Base-by-base conservation (phyloP, 2,329 filamentous ascomycete genomes). In the Diaporthe sp. region DNA sequence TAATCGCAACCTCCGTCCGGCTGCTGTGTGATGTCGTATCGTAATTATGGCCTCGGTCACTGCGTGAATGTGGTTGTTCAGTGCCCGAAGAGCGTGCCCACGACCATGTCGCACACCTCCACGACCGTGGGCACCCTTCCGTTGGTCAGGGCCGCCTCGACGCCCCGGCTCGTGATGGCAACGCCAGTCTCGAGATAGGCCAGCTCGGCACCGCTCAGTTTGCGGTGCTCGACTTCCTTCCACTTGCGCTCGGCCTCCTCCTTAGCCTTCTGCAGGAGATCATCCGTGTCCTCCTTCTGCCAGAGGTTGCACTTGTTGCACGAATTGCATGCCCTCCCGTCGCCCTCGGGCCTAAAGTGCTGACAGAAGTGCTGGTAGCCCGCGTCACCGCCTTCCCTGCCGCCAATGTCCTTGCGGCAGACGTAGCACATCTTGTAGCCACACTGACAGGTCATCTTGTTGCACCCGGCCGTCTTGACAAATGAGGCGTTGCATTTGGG, bases 371-470 rank as follows among this genome's bases (percentile, higher is more conserved):
- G 97, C 51, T 92, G 89, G 83, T 99, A 98, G 0, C 96, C 96
- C 81, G 96, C 93, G 63, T 83, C 83, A 37, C 81, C 77, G 17
- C 79, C 81, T 19, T 79, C 83, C 47, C 78, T 75, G 66, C 90
- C 86, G 72, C 87, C 86, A 61, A 93, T 91, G 79, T 94, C 92
- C 78, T 93, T 93, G 53, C 97, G 94, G 83, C 97, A 99, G 61
- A 98, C 91, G 81, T 99, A 99, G 83, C 97, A 99, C 96, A 98
- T 98, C 78, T 94, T 93, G 84, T 98, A 98, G 12, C 97, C 97
- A 83, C 97, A 99, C 22, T 95, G 92, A 81, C 97, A 98, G 8
- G 95, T 96, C 53, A 99, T 89, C 85, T 98, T 98, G 87, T 99
- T 99, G 89, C 97, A 99, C 79, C 97, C 97, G 35, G 93, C 92